phyloP scores from a whole-genome alignment of 2,329 filamentous ascomycete genomes.

The Penicillium freii region DNA sequence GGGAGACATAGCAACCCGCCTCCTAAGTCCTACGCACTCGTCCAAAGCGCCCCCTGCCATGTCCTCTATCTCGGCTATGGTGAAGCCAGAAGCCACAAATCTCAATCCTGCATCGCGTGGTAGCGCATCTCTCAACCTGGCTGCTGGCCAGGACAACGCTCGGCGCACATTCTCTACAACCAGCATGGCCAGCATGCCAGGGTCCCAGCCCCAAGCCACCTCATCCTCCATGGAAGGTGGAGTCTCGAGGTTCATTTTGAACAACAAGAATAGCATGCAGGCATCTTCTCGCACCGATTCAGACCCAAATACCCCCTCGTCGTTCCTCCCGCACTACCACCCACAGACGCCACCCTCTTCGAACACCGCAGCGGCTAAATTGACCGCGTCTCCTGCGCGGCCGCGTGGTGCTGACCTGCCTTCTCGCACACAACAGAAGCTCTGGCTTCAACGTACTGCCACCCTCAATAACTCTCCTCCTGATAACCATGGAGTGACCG shows the following conservation, averaged over 20 bases:
- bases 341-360: conserved; percentile 47
- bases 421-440: conserved; percentile 50
- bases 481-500: conserved; percentile 36
- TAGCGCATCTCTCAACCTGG: conserved; percentile 38
- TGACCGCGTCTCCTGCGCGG: conserved; percentile 34
- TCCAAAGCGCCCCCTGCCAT: conserved; percentile 49
- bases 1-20: conserved; percentile 38
- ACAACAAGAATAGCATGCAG: conserved; percentile 31
- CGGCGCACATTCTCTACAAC: conserved; percentile 35
- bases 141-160: conserved; percentile 32
- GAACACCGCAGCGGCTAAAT: conserved; percentile 28
- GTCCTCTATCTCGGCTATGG: conserved; percentile 49
- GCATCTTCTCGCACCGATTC: conserved; percentile 42
- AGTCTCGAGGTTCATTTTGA: conserved; percentile 47
- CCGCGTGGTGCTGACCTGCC: conserved; percentile 39
- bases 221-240: conserved; percentile 51
- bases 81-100: conserved; percentile 37
- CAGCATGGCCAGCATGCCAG: conserved; percentile 29
- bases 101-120: conserved; percentile 37
- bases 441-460: conserved; percentile 49
- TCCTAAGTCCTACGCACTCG: conserved; percentile 41
- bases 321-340: conserved; percentile 49
- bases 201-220: conserved; percentile 36
- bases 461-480: conserved; percentile 46
- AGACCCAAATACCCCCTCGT: conserved; percentile 47